Evolutionary conservation across 768 basidiomycete genomes (phyloP), one percentile per base, ranked within the genome.

Genomic region (Austroboletus festivus): DNA sequence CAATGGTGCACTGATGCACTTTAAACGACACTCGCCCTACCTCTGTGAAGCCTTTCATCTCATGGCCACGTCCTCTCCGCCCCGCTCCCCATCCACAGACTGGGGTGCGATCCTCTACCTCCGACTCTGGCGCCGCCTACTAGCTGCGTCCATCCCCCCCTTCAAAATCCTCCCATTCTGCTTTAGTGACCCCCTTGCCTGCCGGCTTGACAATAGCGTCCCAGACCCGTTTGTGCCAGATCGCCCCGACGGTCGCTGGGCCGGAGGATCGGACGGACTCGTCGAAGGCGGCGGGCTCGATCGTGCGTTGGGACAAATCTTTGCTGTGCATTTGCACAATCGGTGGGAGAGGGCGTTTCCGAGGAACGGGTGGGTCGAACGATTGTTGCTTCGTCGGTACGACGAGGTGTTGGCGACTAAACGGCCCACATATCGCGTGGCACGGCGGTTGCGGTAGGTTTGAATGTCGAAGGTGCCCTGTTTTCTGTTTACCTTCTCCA

Each of bases 81-180:
- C 94, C 0, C 79, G 84, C 6, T 71, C 83, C 15, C 82, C 85
- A 31, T 85, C 90, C 21, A 91, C 93, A 4, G 93, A 94, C 68
- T 97, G 95, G 95, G 95, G 95, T 20, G 82, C 92, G 0, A 77
- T 85, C 19, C 83, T 97, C 48, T 98, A 98, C 71, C 78, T 87
- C 62, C 90, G 91, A 55, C 82, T 95, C 28, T 93, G 88, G 80
- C 83, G 93, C 7, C 80, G 90, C 1, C 85, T 97, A 47, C 72
- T 95, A 41, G 79, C 82, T 0, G 78, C 68, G 0, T 78, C 78
- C 13, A 77, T 92, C 46, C 83, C 81, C 1, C 93, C 95, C 0
- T 97, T 97, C 77, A 86, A 90, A 60, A 77, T 97, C 43, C 81
- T 98, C 18, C 95, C 95, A 0, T 98, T 86, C 74, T 98, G 95